Conservation (phyloP, 2,329 filamentous ascomycete species). For the Alternaria incomplexa region DNA sequence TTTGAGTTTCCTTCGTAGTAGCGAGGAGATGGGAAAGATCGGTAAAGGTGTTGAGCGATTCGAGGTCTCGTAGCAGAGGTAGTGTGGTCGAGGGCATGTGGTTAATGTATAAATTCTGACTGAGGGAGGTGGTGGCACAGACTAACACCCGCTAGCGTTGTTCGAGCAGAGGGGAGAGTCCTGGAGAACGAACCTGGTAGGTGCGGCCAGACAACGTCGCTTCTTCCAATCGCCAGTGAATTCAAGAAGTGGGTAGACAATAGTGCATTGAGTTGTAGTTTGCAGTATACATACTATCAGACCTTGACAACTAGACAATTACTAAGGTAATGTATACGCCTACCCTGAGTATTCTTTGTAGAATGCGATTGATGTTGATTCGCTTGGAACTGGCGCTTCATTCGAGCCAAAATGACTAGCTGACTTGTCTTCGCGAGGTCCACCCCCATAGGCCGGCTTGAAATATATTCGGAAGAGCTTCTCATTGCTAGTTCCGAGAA, state of each 20-base stretch:
- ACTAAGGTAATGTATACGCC: neutral
- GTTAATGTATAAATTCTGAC: neutral
- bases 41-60: neutral
- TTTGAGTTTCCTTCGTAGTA: neutral
- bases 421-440: neutral
- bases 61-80: neutral
- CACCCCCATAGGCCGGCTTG: neutral
- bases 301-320: neutral
- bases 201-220: neutral
- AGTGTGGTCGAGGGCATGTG: neutral
- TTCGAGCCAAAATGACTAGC: neutral
- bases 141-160: neutral
- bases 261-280: neutral
- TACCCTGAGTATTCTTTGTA: neutral
- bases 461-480: neutral
- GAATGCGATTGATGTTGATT: neutral
- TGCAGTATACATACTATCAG: neutral
- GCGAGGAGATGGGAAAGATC: neutral
- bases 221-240: neutral
- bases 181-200: neutral
- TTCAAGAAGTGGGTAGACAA: rapidly evolving
- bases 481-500: neutral
- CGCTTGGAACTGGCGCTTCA: neutral
- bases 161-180: neutral
- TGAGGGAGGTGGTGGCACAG: neutral